Evolutionary conservation across 139 green algal species (phyloP), one percentile per base, ranked within the genome.

Genomic region (Volvox africanus): DNA sequence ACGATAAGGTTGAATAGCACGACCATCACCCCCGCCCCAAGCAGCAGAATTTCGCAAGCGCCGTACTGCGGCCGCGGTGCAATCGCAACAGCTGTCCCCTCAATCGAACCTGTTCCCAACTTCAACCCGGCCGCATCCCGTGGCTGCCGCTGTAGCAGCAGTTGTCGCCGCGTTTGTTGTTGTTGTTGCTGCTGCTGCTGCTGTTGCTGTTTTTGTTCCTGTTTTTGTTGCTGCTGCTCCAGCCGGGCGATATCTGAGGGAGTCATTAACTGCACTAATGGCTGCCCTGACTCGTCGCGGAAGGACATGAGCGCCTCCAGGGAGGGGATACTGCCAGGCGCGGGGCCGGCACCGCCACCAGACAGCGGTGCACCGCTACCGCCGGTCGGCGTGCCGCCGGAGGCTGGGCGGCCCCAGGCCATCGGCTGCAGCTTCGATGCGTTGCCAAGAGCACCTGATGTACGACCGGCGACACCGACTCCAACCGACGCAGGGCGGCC

Each of bases 1-100:
- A 91, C 82, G 13, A 67, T 65, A 0, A 91, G 76, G 61, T 91
- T 91, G 61, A 91, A 86, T 9, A 91, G 22, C 0, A 91, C 18
- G 22, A 91, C 87, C 11, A 91, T 13, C n/a, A 65, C 76, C 30
- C 87, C 87, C 61, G 87, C 87, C 3, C 33, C 87, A 76, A 91
- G 76, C 32, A 91, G 76, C 68, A 91, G 16, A 0, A 86, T 12
- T 61, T 91, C 87, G 24, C 76, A 79, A 9, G 87, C 28, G 61
- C 76, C 76, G 76, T 91, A 86, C 68, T 68, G 76, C 12, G 75
- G 61, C 26, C 87, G 76, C 22, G 61, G 86, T 30, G 65, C 5
- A 6, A n/a, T 5, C 82, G 32, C 6, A 80, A 32, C 5, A 35
- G 33, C 6, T 61, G 33, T 35, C 19, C 11, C 32, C 30, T 0